Percentiles rank a stretch among this genome's conserved stretches.
Evolutionary conservation across 1,139 yeast genomes (phyloP).

Genomic region (Yamadazyma epiphylla): DNA sequence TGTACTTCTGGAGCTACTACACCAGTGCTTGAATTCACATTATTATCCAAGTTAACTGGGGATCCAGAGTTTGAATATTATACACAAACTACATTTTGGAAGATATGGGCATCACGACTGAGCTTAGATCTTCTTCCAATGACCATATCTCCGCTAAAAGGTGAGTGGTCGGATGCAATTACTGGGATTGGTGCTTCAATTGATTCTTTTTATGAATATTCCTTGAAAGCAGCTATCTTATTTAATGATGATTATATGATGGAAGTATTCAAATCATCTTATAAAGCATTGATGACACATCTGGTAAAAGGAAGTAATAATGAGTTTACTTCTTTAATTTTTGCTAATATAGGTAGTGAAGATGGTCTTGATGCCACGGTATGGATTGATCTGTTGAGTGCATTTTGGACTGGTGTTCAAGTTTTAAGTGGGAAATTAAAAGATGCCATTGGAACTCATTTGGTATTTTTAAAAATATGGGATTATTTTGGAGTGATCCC

Average conservation of each 20-base stretch:
- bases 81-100: constrained; percentile 62
- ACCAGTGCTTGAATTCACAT: constrained; percentile 73
- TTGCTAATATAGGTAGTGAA: constrained; percentile 53
- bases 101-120: constrained; percentile 68
- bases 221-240: constrained; percentile 69
- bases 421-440: constrained; percentile 73
- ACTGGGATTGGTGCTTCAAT: constrained; percentile 90
- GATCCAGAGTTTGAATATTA: constrained; percentile 66
- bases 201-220: constrained; percentile 91
- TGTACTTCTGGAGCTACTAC: constrained; percentile 88
- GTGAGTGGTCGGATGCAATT: constrained; percentile 54
- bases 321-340: constrained; percentile 52
- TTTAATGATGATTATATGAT: constrained; percentile 64
- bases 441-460: constrained; percentile 62
- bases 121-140: constrained; percentile 67
- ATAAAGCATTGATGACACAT: constrained; percentile 51
- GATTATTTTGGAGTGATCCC: constrained; percentile 77
- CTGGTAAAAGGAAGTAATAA: constrained; percentile 36
- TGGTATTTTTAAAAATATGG: constrained; percentile 77
- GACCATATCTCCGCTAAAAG: constrained; percentile 63
- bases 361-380: constrained; percentile 49
- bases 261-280: constrained; percentile 57
- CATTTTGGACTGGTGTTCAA: constrained; percentile 84
- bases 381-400: constrained; percentile 87
- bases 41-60: constrained; percentile 69